These are phyloP conservation scores for Paecilomyces sp. DNA, from an alignment of 2,329 filamentous ascomycete genomes.

Conservation along the genomic window DNA sequence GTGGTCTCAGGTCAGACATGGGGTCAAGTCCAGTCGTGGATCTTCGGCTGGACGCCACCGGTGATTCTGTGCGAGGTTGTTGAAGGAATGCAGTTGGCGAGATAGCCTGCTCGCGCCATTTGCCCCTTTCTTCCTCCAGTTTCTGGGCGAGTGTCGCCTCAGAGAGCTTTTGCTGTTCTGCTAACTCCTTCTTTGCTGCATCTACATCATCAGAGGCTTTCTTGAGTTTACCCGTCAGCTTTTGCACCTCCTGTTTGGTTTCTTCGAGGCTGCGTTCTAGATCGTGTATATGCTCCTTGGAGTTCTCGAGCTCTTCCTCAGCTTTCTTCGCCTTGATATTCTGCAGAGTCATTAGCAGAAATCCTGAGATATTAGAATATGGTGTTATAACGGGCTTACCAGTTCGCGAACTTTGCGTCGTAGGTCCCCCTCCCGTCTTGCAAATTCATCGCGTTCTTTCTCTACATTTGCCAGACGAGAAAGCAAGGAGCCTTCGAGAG, in stretches of 20 bases:
- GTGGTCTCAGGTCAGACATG: conserved; percentile 28
- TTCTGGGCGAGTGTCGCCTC: conserved; percentile 52
- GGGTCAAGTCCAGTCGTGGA: conserved; percentile 27
- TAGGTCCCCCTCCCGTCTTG: conserved; percentile 76
- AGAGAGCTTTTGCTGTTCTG: conserved; percentile 52
- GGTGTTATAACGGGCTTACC: conserved; percentile 42
- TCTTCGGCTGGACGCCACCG: conserved; percentile 33
- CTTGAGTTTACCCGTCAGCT: conserved; percentile 31
- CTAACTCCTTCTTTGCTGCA: conserved; percentile 50
- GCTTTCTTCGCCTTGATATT: conserved; percentile 60
- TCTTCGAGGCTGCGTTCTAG: conserved; percentile 52
- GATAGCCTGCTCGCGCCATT: conserved; percentile 46
- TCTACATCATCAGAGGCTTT: conserved; percentile 56
- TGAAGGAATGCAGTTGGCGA: conserved; percentile 27
- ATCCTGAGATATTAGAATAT: neutral
- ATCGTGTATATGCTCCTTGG: conserved; percentile 40
- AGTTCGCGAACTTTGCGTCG: conserved; percentile 83
- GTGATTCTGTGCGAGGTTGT: conserved; percentile 33
- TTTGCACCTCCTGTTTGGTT: conserved; percentile 53
- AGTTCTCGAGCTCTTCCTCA: conserved; percentile 75
- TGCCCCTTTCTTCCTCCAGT: conserved; percentile 58
- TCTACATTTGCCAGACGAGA: conserved; percentile 71
- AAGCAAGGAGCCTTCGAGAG: conserved; percentile 80
- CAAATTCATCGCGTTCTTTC: conserved; percentile 82
- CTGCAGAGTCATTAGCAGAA: conserved; percentile 34